Percentiles rank a stretch among this genome's conserved stretches.
Conservation (phyloP, 129 eudicot genomes). For the Lactuca saligna region DNA sequence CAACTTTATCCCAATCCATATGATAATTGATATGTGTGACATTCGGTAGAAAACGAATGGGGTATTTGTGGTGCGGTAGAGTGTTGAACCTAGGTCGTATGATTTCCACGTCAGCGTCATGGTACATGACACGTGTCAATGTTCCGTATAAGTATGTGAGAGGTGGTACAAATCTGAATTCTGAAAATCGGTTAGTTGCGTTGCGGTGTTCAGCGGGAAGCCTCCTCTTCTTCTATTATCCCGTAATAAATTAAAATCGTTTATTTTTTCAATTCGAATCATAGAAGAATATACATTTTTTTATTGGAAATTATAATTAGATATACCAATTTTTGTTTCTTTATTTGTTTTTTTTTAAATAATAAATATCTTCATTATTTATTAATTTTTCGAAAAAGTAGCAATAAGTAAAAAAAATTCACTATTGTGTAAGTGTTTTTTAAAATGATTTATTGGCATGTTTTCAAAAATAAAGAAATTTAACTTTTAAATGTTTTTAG, state of each 20-base stretch:
- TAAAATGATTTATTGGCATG: too few relatives aligned
- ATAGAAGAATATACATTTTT: not conserved
- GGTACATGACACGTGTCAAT: conserved; percentile 23
- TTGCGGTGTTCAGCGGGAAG: conserved; percentile 1
- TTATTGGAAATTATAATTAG: too few relatives aligned
- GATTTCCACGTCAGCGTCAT: conserved; percentile 21
- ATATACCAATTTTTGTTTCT: too few relatives aligned
- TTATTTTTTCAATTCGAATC: not conserved
- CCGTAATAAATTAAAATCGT: not conserved
- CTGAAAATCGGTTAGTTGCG: conserved; percentile 5
- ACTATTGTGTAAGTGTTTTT: too few relatives aligned
- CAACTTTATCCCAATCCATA: conserved; percentile 1
- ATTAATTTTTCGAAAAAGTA: too few relatives aligned
- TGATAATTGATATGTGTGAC: not conserved
- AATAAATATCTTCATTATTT: too few relatives aligned
- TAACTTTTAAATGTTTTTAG: too few relatives aligned
- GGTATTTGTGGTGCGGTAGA: conserved; percentile 10
- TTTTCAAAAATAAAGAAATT: too few relatives aligned
- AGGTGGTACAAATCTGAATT: conserved; percentile 19
- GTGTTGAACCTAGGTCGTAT: not conserved
- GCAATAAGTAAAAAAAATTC: too few relatives aligned
- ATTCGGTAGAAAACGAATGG: conserved; percentile 5
- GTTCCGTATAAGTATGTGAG: conserved; percentile 1
- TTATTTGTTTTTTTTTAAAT: too few relatives aligned
- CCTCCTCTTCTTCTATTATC: not conserved